A percentile compares a stretch with the other conserved stretches of the same genome.
Conservation (phyloP, 2,329 filamentous ascomycete genomes). For the Escovopsis sp. region DNA sequence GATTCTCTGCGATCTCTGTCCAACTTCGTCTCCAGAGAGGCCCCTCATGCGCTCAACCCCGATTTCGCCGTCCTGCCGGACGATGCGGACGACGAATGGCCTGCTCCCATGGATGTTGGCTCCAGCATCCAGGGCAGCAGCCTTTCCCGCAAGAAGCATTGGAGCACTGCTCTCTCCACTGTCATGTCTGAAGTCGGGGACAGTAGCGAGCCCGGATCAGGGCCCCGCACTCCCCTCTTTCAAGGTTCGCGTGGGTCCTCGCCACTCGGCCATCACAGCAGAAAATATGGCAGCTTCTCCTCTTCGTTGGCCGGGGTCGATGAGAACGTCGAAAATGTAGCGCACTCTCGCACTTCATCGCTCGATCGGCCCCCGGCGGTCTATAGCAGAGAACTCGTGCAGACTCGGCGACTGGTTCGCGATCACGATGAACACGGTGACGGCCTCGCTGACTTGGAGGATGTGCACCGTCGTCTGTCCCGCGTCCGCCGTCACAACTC, state of each 20-base stretch:
- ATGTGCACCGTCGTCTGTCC: conserved; percentile 36
- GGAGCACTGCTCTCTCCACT: conserved; percentile 49
- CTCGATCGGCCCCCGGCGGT: conserved; percentile 34
- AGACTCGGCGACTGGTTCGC: conserved; percentile 30
- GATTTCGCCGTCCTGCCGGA: conserved; percentile 1
- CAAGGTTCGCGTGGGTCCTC: conserved; percentile 32
- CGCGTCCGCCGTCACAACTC: conserved; percentile 36
- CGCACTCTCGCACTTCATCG: conserved; percentile 28
- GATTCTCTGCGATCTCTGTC: conserved; percentile 41
- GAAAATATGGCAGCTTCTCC: conserved; percentile 41
- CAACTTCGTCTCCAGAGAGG: conserved; percentile 36
- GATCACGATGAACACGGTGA: conserved; percentile 51
- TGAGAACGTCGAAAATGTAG: conserved; percentile 18
- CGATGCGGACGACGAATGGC: conserved; percentile 11
- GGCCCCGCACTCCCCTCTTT: conserved; percentile 29
- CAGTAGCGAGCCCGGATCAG: conserved; percentile 32
- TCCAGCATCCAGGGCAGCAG: conserved; percentile 1
- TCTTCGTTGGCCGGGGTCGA: conserved; percentile 34
- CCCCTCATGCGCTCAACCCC: conserved; percentile 15
- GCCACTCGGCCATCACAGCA: conserved; percentile 34
- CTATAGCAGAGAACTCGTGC: conserved; percentile 20
- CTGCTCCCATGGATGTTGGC: conserved; percentile 2
- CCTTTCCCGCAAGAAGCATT: conserved; percentile 29
- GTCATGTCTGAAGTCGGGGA: conserved; percentile 47
- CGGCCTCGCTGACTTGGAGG: conserved; percentile 43